These are phyloP conservation scores for Chionographis japonica DNA, from an alignment of 106 monocot genomes.

Conservation along the genomic window DNA sequence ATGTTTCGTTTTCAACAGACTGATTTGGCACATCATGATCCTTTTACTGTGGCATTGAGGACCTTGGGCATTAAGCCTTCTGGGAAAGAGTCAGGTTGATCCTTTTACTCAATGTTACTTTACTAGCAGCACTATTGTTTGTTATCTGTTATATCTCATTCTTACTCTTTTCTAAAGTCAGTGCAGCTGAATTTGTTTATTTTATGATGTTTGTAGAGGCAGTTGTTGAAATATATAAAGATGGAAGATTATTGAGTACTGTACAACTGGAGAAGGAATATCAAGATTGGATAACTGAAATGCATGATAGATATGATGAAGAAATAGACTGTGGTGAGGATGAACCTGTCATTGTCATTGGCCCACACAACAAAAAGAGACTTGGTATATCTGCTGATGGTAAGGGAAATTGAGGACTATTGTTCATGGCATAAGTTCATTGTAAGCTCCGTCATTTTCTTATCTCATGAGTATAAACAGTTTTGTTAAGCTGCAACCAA, in stretches of 20 bases:
- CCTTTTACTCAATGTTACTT: not conserved
- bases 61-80: constrained; percentile 16
- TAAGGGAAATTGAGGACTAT: not conserved
- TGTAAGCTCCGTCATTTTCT: too few relatives aligned
- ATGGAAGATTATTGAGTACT: constrained; percentile 19
- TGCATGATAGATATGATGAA: constrained; percentile 42
- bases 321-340: constrained; percentile 38
- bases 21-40: constrained; percentile 33
- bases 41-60: constrained; percentile 23
- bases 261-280: constrained; percentile 29
- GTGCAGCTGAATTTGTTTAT: not conserved
- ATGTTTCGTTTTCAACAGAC: constrained; percentile 15
- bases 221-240: constrained; percentile 20
- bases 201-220: constrained; percentile 5
- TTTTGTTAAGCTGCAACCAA: too few relatives aligned
- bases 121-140: not conserved
- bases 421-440: not conserved
- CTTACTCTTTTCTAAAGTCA: not conserved
- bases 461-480: too few relatives aligned
- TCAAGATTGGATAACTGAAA: constrained; percentile 28
- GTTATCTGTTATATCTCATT: not conserved
- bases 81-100: constrained; percentile 14
- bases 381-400: constrained; percentile 36
- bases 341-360: constrained; percentile 26
- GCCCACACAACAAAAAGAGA: constrained; percentile 15